These are phyloP conservation scores for Zygosaccharomyces rouxii DNA, from an alignment of 805 yeast species.

Conservation along the genomic window DNA sequence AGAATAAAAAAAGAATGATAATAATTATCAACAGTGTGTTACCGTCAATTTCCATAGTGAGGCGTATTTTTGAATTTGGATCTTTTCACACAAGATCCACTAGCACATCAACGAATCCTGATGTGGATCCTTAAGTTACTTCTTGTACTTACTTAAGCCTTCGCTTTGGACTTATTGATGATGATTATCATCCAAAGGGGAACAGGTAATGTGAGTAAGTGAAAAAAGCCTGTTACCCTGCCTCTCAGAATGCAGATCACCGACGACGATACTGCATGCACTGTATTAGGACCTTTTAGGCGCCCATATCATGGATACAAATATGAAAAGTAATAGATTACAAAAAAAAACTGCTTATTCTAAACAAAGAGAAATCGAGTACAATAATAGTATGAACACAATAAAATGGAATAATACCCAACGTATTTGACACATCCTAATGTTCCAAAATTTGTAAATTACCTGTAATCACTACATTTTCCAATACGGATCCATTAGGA, in stretches of 20 bases:
- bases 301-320: too few species aligned
- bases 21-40: slow-evolving; percentile 31
- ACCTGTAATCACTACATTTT: slow-evolving; percentile 96
- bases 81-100: not conserved
- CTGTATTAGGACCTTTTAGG: too few species aligned
- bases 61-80: not conserved
- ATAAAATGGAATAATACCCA: not conserved
- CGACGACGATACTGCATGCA: too few species aligned
- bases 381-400: not conserved
- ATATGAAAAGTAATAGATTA: too few species aligned
- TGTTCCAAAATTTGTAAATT: slow-evolving; percentile 92
- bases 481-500: slow-evolving; percentile 93
- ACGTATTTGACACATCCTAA: slow-evolving; percentile 32
- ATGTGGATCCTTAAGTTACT: not conserved
- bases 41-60: slow-evolving; percentile 32
- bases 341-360: not conserved
- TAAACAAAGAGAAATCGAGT: too few species aligned
- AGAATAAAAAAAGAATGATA: slow-evolving; percentile 30
- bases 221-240: too few species aligned
- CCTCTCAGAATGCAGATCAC: too few species aligned
- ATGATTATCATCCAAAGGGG: too few species aligned
- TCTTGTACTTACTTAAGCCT: not conserved
- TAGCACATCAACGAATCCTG: not conserved
- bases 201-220: too few species aligned
- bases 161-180: too few species aligned